Percentiles rank a stretch among this genome's conserved stretches.
Conservation (phyloP, 208 protist species). For the Crithidia mellificae region DNA sequence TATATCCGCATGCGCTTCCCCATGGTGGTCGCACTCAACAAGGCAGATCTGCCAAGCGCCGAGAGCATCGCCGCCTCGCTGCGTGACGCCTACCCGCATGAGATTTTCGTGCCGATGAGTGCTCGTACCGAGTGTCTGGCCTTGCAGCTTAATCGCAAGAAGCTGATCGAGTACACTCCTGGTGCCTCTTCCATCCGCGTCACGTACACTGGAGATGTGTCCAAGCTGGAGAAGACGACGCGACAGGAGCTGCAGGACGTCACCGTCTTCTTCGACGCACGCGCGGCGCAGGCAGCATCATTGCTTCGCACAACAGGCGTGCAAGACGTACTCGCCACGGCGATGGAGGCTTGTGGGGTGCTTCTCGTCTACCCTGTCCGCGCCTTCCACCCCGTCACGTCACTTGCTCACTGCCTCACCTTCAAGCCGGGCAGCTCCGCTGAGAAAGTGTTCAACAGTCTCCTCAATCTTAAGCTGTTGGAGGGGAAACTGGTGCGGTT, state of each 20-base stretch:
- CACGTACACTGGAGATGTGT: conserved; percentile 19
- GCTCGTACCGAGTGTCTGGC: conserved; percentile 80
- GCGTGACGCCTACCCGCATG: conserved; percentile 60
- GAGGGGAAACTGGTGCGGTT: conserved; percentile 89
- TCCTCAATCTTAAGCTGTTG: conserved; percentile 55
- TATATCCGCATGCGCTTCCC: conserved; percentile 92
- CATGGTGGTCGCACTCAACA: conserved; percentile 92
- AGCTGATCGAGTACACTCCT: conserved; percentile 61
- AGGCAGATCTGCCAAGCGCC: conserved; percentile 79
- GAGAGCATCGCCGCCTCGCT: conserved; percentile 42
- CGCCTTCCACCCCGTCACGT: conserved; percentile 52
- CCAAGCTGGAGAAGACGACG: conserved; percentile 27
- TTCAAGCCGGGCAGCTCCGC: conserved; percentile 73
- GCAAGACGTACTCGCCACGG: conserved; percentile 74
- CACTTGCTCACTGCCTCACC: conserved; percentile 72
- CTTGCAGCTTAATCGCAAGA: conserved; percentile 57
- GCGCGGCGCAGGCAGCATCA: neutral
- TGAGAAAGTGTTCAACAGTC: conserved; percentile 71
- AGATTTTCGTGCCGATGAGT: conserved; percentile 77
- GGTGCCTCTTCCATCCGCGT: conserved; percentile 37
- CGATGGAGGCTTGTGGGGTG: conserved; percentile 57
- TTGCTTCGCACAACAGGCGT: conserved; percentile 71
- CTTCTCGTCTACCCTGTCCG: conserved; percentile 67
- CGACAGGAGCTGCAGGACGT: conserved; percentile 35
- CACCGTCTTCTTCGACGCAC: conserved; percentile 35